phyloP scores from a whole-genome alignment of 257 asterid genomes.

The Salvia hispanica region DNA sequence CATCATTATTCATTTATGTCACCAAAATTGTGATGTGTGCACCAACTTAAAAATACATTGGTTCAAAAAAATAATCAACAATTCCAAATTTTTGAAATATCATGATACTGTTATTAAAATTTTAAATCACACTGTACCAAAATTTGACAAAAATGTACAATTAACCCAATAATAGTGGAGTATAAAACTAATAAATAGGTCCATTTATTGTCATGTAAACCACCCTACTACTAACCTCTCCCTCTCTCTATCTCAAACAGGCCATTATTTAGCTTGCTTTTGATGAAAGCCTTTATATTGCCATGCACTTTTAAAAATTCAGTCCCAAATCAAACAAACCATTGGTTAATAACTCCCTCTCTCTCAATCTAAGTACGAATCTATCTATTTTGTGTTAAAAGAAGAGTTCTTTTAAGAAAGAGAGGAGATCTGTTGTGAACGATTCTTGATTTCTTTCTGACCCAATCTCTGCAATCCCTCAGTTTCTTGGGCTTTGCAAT shows the following conservation, averaged over 20 bases:
- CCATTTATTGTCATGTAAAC: constrained; percentile 13
- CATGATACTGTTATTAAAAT: too few species aligned
- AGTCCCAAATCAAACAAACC: constrained; percentile 34
- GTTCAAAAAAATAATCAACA: too few species aligned
- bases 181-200: background rate
- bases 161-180: too few species aligned
- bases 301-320: constrained; percentile 32
- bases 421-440: constrained; percentile 43
- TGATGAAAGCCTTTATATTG: constrained; percentile 41
- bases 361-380: background rate
- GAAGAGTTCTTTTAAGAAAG: constrained; percentile 43
- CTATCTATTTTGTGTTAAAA: constrained; percentile 19
- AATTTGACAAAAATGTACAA: too few species aligned
- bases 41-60: too few species aligned
- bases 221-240: constrained; percentile 20
- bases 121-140: too few species aligned
- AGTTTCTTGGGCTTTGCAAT: constrained; percentile 41
- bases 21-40: too few species aligned
- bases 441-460: constrained; percentile 53
- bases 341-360: constrained; percentile 38
- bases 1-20: too few species aligned
- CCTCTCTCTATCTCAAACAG: constrained; percentile 3
- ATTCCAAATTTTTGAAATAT: too few species aligned
- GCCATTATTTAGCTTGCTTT: constrained; percentile 33
- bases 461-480: background rate